Conservation (phyloP, 768 basidiomycete genomes). For the Mycena crocata region DNA sequence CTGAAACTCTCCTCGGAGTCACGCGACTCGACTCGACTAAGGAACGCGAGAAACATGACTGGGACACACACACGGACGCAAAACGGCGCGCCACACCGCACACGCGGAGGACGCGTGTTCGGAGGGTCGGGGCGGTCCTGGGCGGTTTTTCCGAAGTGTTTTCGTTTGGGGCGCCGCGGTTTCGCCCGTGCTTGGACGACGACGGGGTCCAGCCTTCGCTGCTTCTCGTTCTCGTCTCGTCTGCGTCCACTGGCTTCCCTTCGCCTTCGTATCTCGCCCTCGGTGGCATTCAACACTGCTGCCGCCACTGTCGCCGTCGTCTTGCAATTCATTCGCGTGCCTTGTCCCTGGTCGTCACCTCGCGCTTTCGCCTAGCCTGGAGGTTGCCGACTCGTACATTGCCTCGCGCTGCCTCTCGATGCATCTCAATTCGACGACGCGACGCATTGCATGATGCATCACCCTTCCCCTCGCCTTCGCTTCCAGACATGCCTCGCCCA, state of each 20-base stretch:
- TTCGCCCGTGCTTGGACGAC: no score
- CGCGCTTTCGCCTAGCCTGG: background rate
- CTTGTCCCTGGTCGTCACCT: background rate
- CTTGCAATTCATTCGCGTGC: background rate
- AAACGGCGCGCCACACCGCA: background rate
- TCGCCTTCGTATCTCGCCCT: background rate
- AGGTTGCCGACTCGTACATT: no score
- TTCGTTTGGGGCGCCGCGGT: background rate
- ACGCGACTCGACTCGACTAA: no score
- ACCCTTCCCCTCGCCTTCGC: no score
- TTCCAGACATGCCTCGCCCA: no score
- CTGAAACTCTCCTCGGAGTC: no score
- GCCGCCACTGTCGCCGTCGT: background rate
- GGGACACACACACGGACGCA: background rate
- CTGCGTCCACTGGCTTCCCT: background rate
- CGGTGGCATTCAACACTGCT: background rate
- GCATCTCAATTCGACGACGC: no score
- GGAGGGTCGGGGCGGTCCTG: background rate
- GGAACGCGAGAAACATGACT: background rate
- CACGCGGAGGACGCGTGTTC: constrained; percentile 15
- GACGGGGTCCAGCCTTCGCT: no score
- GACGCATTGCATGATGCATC: no score
- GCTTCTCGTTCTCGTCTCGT: no score
- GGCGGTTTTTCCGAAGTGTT: background rate
- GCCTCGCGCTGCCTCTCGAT: no score